Evolutionary conservation across 2,329 filamentous ascomycete genomes (phyloP).

Genomic region (Purpureocillium lavendulum): DNA sequence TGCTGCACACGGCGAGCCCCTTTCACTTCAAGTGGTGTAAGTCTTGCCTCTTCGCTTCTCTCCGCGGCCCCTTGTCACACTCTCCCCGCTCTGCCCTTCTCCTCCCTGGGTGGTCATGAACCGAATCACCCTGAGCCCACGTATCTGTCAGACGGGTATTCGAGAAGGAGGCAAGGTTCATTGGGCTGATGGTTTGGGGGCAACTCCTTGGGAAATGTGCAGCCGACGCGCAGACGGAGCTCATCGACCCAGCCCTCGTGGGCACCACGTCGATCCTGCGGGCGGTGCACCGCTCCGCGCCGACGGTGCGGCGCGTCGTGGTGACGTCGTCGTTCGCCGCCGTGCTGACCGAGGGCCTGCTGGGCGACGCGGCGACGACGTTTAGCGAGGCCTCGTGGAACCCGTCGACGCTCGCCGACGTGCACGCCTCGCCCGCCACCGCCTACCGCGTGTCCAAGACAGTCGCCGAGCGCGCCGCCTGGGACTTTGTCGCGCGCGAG

Average conservation of each 20-base stretch:
- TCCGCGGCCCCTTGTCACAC: no score
- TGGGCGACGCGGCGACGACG: conserved; percentile 27
- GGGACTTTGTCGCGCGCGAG: conserved; percentile 38
- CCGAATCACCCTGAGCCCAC: no score
- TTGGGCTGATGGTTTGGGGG: no score
- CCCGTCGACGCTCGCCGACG: conserved; percentile 38
- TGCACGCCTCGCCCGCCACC: conserved; percentile 26
- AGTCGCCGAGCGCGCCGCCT: conserved; percentile 43
- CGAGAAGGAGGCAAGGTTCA: no score
- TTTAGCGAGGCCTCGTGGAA: conserved; percentile 46
- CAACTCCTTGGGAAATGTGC: no score
- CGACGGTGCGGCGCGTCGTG: conserved; percentile 62
- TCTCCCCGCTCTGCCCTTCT: no score
- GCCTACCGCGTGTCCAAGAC: conserved; percentile 49
- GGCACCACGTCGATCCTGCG: conserved; percentile 63
- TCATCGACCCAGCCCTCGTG: conserved; percentile 49
- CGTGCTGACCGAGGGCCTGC: conserved; percentile 31
- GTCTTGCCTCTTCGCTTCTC: conserved; percentile 4
- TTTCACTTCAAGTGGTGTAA: conserved; percentile 44
- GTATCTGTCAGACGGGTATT: no score
- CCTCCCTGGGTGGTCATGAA: no score
- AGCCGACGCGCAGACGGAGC: conserved; percentile 41
- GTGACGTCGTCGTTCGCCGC: conserved; percentile 49
- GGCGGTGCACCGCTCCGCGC: conserved; percentile 52
- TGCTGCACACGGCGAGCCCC: conserved; percentile 54